Percentiles rank a stretch among this genome's conserved stretches.
Evolutionary conservation across 441 rosid species (phyloP).

Genomic region (Viola pubescens): DNA sequence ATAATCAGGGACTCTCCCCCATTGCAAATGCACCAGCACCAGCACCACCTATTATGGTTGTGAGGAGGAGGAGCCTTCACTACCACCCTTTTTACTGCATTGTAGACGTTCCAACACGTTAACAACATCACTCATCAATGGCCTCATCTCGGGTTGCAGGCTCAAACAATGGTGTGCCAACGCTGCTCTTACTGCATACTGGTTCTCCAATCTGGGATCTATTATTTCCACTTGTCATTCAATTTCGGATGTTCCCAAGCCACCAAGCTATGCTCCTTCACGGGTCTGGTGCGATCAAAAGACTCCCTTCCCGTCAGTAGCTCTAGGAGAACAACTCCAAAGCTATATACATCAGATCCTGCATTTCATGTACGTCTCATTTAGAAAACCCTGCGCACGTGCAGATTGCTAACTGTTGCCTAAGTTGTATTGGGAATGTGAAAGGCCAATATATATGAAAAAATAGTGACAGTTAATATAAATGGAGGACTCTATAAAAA

Average conservation of each 20-base stretch:
- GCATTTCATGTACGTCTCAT: constrained; percentile 19
- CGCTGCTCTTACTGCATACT: constrained; percentile 85
- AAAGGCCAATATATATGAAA: no score
- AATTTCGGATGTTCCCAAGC: constrained; percentile 97
- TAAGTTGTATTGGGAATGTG: no score
- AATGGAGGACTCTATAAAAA: no score
- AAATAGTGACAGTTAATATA: no score
- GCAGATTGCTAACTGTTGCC: no score
- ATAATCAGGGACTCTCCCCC: constrained; percentile 62
- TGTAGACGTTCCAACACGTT: constrained; percentile 89
- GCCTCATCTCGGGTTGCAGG: constrained; percentile 95
- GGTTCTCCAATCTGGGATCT: constrained; percentile 84
- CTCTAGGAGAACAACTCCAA: constrained; percentile 94
- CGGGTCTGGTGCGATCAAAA: constrained; percentile 91
- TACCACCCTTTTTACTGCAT: constrained; percentile 37
- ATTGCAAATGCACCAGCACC: constrained; percentile 55
- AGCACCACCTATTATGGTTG: constrained; percentile 28
- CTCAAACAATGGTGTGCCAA: constrained; percentile 88
- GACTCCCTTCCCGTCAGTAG: constrained; percentile 91
- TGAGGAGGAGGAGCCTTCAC: constrained; percentile 37
- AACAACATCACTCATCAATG: constrained; percentile 90
- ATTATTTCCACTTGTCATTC: constrained; percentile 88
- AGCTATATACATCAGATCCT: constrained; percentile 96
- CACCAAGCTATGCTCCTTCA: constrained; percentile 95
- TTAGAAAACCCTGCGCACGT: no score